phyloP scores from a whole-genome alignment of 1,284 basidiomycete species.

The Trichosporon faecale region DNA sequence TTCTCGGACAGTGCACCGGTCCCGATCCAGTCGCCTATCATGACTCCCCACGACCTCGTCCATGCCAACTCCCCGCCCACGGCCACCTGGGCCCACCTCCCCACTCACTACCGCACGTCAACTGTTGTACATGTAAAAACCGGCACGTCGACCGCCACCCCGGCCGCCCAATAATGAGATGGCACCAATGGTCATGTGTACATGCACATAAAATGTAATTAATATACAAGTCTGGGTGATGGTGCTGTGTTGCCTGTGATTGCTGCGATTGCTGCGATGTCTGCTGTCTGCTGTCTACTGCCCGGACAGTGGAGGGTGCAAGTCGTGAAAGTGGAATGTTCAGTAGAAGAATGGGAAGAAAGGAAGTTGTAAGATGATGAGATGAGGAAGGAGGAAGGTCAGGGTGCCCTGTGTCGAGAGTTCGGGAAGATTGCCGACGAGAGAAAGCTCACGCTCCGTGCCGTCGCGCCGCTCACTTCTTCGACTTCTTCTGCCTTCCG shows the following conservation, averaged over 20 bases:
- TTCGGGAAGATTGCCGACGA: too few species aligned
- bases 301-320: not conserved
- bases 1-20: not conserved
- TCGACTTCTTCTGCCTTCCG: slow-evolving; percentile 61
- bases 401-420: not conserved
- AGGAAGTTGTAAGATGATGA: not conserved
- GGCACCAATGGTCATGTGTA: not conserved
- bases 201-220: slow-evolving; percentile 11
- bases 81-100: not conserved
- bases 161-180: not conserved
- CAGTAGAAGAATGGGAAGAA: not conserved
- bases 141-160: not conserved
- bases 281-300: not conserved
- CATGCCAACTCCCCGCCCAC: not conserved
- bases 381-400: not conserved
- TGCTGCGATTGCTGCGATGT: not conserved
- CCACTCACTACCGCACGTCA: not conserved
- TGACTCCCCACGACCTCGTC: not conserved
- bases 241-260: not conserved
- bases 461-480: slow-evolving; percentile 1
- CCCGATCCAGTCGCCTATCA: not conserved
- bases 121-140: not conserved
- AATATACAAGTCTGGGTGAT: slow-evolving; percentile 7
- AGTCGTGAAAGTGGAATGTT: not conserved
- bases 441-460: not conserved